These are phyloP conservation scores for Chalciporus sphaerocephalus DNA, from an alignment of 768 basidiomycete species.

Conservation along the genomic window DNA sequence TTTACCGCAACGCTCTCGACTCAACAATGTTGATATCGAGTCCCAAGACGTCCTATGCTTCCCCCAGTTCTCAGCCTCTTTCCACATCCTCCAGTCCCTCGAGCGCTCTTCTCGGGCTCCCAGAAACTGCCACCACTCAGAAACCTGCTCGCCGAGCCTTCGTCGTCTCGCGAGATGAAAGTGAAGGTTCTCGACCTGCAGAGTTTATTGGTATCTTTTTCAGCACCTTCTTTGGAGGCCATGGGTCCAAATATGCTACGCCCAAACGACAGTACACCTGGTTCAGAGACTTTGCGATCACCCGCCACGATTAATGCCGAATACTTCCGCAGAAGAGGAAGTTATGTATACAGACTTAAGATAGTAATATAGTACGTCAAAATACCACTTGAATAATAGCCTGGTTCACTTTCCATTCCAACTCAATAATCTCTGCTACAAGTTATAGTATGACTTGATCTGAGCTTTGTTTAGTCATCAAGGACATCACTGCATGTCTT, in stretches of 20 bases:
- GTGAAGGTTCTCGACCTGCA: slow-evolving; percentile 20
- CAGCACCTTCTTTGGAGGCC: slow-evolving; percentile 80
- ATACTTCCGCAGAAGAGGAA: background rate
- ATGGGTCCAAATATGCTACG: slow-evolving; percentile 59
- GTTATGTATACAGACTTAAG: too few species aligned
- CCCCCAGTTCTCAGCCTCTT: background rate
- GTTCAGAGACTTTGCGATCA: slow-evolving; percentile 67
- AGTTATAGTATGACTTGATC: too few species aligned
- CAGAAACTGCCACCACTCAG: background rate
- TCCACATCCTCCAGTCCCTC: background rate
- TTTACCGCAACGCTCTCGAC: slow-evolving; percentile 49
- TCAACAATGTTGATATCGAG: background rate
- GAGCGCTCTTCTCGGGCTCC: slow-evolving; percentile 2
- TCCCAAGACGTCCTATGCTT: background rate
- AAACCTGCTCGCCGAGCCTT: background rate
- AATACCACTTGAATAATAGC: too few species aligned
- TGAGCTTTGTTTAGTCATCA: too few species aligned
- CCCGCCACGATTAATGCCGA: slow-evolving; percentile 17
- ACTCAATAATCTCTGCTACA: too few species aligned
- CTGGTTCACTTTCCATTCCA: too few species aligned
- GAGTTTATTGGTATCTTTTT: slow-evolving; percentile 65
- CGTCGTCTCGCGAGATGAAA: background rate
- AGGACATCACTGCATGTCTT: too few species aligned
- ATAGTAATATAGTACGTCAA: too few species aligned
- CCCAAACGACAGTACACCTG: slow-evolving; percentile 72